These are phyloP conservation scores for Lobosporangium transversale DNA, from an alignment of 192 early-diverging fungal genomes.

Conservation along the genomic window DNA sequence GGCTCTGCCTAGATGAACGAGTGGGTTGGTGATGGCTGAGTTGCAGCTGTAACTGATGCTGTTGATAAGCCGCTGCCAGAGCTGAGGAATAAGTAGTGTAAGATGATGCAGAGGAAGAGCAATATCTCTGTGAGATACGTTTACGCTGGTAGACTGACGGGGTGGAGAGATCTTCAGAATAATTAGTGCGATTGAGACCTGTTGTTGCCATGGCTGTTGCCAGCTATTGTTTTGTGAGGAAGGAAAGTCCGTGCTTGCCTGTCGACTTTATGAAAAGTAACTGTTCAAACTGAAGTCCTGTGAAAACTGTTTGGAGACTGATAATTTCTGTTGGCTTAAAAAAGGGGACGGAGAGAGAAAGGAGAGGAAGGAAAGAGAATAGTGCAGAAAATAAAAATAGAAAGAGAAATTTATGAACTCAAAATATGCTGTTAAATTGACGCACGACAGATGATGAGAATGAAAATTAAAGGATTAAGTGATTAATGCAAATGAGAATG, in stretches of 20 bases:
- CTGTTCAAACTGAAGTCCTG: no score
- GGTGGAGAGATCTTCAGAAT: background rate
- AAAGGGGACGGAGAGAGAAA: background rate
- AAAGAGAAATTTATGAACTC: background rate
- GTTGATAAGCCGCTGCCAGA: slow-evolving; percentile 36
- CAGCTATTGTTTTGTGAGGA: no score
- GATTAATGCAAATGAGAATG: background rate
- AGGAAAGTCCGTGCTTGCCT: no score
- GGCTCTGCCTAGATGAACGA: background rate
- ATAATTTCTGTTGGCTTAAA: no score
- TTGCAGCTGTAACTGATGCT: slow-evolving; percentile 14
- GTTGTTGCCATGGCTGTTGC: no score
- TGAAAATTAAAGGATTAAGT: background rate
- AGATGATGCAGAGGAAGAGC: slow-evolving; percentile 23
- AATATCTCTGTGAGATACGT: slow-evolving; percentile 27
- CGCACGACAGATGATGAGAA: background rate
- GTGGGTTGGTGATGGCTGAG: slow-evolving; percentile 5
- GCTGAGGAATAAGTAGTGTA: slow-evolving; percentile 45
- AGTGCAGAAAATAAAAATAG: background rate
- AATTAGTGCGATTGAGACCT: background rate
- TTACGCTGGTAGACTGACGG: slow-evolving; percentile 32
- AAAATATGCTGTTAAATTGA: background rate
- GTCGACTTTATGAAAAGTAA: no score
- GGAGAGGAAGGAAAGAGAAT: background rate
- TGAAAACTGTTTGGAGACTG: no score